phyloP scores from a whole-genome alignment of 73 alveolate species.

The Symbiodinium natans region DNA sequence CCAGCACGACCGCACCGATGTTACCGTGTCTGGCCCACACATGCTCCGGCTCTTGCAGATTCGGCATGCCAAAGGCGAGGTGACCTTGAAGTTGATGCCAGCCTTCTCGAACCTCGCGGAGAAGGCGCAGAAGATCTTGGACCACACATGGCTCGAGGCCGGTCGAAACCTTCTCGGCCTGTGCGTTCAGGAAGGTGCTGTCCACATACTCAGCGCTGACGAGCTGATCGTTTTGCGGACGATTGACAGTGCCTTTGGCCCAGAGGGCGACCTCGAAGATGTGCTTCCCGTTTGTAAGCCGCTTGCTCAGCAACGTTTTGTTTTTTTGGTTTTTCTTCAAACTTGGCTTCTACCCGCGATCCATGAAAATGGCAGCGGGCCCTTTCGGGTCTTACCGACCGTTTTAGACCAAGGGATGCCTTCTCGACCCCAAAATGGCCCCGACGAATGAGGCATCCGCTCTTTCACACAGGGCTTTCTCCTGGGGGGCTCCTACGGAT shows the following conservation, averaged over 20 bases:
- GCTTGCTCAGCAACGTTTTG: not conserved
- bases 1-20: slow-evolving; percentile 22
- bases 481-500: slow-evolving; percentile 64
- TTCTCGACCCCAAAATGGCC: not conserved
- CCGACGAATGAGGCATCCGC: slow-evolving; percentile 33
- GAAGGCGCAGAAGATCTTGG: slow-evolving; percentile 55
- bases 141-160: slow-evolving; percentile 63
- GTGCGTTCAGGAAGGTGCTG: slow-evolving; percentile 12
- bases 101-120: not conserved
- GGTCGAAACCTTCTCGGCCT: not conserved
- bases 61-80: slow-evolving; percentile 88
- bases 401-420: too few species aligned
- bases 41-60: slow-evolving; percentile 81
- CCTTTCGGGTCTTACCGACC: too few species aligned
- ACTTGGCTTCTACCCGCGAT: not conserved
- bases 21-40: slow-evolving; percentile 65
- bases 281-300: not conserved
- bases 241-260: not conserved
- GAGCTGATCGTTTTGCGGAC: slow-evolving; percentile 18
- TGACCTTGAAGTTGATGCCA: slow-evolving; percentile 29
- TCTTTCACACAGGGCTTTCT: slow-evolving; percentile 55
- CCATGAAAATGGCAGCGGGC: not conserved
- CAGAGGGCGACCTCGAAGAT: not conserved
- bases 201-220: slow-evolving; percentile 47
- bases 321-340: too few species aligned